These are phyloP conservation scores for Polyporus tsugae DNA, from an alignment of 1,284 basidiomycete genomes.

Conservation along the genomic window DNA sequence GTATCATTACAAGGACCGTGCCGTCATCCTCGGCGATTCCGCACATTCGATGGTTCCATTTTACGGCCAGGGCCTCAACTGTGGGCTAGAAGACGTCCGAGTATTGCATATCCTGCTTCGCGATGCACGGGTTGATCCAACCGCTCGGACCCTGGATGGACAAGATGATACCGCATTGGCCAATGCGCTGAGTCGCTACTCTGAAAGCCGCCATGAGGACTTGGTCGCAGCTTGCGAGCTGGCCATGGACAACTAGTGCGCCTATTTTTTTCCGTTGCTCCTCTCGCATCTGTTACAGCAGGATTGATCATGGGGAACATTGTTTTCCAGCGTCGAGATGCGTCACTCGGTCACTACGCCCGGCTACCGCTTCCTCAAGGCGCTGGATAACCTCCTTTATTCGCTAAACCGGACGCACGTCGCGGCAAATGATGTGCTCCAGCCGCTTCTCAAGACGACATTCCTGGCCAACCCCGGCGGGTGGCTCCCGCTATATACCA, in stretches of 20 bases:
- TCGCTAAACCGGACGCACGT: constrained; percentile 58
- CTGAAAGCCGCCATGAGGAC: constrained; percentile 85
- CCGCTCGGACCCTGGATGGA: constrained; percentile 42
- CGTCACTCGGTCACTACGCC: constrained; percentile 89
- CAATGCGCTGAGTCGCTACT: constrained; percentile 79
- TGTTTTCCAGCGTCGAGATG: constrained; percentile 84
- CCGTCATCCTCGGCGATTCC: constrained; percentile 91
- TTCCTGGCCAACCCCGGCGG: constrained; percentile 68
- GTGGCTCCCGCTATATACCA: constrained; percentile 95
- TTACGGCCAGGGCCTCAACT: constrained; percentile 98
- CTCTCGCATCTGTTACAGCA: constrained; percentile 6
- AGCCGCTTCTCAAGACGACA: constrained; percentile 46
- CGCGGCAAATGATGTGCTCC: constrained; percentile 43
- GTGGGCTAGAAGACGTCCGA: constrained; percentile 96
- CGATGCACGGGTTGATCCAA: constrained; percentile 65
- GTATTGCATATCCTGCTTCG: constrained; percentile 84
- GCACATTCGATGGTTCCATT: constrained; percentile 99
- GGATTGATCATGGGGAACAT: constrained; percentile 1
- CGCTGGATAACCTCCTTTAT: constrained; percentile 82
- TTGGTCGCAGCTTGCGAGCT: constrained; percentile 90
- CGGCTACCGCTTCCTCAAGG: constrained; percentile 82
- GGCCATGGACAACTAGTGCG: constrained; percentile 96
- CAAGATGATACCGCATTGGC: constrained; percentile 66
- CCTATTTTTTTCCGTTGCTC: constrained; percentile 32
- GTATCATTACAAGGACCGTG: constrained; percentile 91